Conservation (phyloP, 2,329 filamentous ascomycete species). For the Penicillium sp. region DNA sequence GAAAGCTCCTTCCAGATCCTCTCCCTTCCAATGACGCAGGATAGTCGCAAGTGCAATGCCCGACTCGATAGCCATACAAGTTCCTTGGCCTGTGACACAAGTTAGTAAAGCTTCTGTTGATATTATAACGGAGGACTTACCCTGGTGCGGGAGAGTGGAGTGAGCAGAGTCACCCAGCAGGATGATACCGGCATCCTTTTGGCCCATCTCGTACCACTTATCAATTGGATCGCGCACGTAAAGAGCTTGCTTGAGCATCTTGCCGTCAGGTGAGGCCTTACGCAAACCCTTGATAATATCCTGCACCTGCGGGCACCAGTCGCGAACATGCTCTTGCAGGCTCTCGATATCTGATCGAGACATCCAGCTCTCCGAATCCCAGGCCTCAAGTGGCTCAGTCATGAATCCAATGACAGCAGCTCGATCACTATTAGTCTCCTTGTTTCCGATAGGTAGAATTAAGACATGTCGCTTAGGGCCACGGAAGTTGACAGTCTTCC, state of each 20-base stretch:
- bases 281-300: constrained; percentile 32
- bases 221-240: constrained; percentile 34
- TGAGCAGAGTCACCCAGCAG: constrained; percentile 35
- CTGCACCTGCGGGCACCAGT: constrained; percentile 35
- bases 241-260: constrained; percentile 36
- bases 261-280: constrained; percentile 29
- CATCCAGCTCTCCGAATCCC: constrained; percentile 39
- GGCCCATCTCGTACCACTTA: constrained; percentile 31
- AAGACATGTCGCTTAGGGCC: constrained; percentile 34
- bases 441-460: constrained; percentile 38
- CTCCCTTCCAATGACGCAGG: constrained; percentile 30
- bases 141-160: constrained; percentile 37
- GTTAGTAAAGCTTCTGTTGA: constrained; percentile 1
- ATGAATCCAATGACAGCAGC: constrained; percentile 39
- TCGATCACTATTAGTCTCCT: constrained; percentile 30
- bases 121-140: constrained; percentile 6
- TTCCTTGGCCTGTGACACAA: constrained; percentile 29
- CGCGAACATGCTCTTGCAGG: constrained; percentile 33
- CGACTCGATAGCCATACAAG: constrained; percentile 37
- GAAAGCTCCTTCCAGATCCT: constrained; percentile 30
- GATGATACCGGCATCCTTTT: constrained; percentile 29
- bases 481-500: constrained; percentile 36
- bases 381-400: constrained; percentile 36
- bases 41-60: constrained; percentile 33
- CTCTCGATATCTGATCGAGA: constrained; percentile 33